Evolutionary conservation across 768 basidiomycete genomes (phyloP), one percentile per base, ranked within the genome.

Genomic region (Tricholoma matsutake): DNA sequence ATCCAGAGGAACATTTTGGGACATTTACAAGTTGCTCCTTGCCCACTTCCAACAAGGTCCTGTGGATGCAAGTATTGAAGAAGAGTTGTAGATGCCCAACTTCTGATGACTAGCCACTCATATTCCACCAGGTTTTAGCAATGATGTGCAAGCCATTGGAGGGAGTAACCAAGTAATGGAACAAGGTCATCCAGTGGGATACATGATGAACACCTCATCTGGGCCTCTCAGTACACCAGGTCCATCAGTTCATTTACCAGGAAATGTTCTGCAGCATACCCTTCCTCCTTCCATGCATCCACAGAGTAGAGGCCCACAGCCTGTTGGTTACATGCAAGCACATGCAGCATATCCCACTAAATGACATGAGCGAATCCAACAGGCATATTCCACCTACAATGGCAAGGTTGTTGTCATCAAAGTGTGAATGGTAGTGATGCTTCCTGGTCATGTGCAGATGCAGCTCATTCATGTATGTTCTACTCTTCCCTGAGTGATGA

Each of bases 31-130:
- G 22, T 25, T 25, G 22, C 22, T 25, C 22, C 22, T 25, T 25
- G 22, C 22, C 22, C 3, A 3, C 22, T 25, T 25, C 22, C 22
- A 25, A 25, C 22, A 25, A 25, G 22, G 22, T 25, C 22, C 51
- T 61, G 49, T 20, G 22, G 52, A 61, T 57, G 16, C n/a, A 32
- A 29, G 16, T 28, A 35, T 59, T 31, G 57, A 45, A 39, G 35
- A 35, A 25, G 52, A 29, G 18, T 39, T 56, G 49, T 51, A 29
- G 49, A 51, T 13, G 14, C 49, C 25, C 1, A 16, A 28, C 49
- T 29, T 29, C 28, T 6, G 9, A 51, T 14, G 2, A 51, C 49
- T 51, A 29, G 49, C 49, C 25, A 16, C 49, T 51, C 13, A 51
- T 51, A 29, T 51, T 51, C 14, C 49, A 29, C 29, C 49, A 51